phyloP scores from a whole-genome alignment of 2,329 filamentous ascomycete genomes.

The Diaporthe capsici region DNA sequence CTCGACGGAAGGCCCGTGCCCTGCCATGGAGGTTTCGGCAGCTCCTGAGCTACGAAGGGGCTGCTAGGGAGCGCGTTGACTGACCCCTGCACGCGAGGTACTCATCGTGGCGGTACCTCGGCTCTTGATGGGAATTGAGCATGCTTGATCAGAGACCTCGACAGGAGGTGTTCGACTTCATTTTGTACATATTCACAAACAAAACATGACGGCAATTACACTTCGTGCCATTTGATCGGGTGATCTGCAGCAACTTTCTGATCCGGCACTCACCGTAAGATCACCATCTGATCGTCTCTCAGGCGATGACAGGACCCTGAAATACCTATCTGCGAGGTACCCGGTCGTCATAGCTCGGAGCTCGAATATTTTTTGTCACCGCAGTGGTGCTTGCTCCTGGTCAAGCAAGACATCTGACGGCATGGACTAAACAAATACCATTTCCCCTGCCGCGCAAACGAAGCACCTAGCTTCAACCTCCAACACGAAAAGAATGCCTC shows the following conservation, averaged over 20 bases:
- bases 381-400: neutral
- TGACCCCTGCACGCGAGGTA: slow-evolving; percentile 16
- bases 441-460: slow-evolving; percentile 1
- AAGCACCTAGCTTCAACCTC: slow-evolving; percentile 34
- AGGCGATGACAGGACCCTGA: neutral
- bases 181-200: neutral
- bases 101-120: neutral
- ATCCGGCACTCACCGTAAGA: neutral
- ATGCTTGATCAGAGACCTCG: neutral
- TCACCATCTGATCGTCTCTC: neutral
- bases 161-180: neutral
- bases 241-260: neutral
- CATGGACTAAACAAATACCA: slow-evolving; percentile 33
- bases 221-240: neutral
- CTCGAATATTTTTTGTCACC: slow-evolving; percentile 13
- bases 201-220: no score
- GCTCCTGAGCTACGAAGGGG: slow-evolving; percentile 22
- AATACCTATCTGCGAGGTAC: slow-evolving; percentile 5
- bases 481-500: slow-evolving; percentile 44
- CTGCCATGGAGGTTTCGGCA: slow-evolving; percentile 10
- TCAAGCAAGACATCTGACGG: slow-evolving; percentile 19
- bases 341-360: neutral
- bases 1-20: neutral
- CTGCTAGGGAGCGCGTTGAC: neutral
- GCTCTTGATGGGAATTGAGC: neutral